These are phyloP conservation scores for Cordyceps cicadae DNA, from an alignment of 2,329 filamentous ascomycete species.

Conservation along the genomic window DNA sequence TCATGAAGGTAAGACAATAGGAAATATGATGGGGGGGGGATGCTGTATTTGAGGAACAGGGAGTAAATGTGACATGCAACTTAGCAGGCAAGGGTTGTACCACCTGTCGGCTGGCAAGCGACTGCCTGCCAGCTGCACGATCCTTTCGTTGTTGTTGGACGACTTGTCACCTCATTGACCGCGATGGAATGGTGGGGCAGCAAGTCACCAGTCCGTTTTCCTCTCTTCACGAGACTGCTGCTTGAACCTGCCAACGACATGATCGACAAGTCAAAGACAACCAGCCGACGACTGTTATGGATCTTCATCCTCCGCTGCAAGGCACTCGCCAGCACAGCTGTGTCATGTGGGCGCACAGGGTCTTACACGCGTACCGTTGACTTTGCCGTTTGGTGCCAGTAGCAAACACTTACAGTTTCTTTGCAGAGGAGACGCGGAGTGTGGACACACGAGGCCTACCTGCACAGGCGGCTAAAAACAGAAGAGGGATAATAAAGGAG, in stretches of 20 bases:
- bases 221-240: conserved; percentile 2
- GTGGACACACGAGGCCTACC: background rate
- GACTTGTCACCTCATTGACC: background rate
- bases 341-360: conserved; percentile 9
- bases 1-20: conserved; percentile 7
- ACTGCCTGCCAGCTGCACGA: conserved; percentile 1
- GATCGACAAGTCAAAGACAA: background rate
- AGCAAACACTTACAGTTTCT: conserved; percentile 6
- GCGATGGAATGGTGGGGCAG: conserved; percentile 7
- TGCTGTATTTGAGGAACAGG: conserved; percentile 2
- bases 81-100: background rate
- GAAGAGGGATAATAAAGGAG: background rate
- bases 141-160: background rate
- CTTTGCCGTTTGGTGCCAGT: background rate
- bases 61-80: background rate
- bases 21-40: background rate
- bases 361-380: conserved; percentile 7
- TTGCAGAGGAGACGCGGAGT: background rate
- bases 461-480: background rate
- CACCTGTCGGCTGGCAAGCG: background rate
- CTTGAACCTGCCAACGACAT: background rate
- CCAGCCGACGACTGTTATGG: background rate
- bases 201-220: conserved; percentile 3
- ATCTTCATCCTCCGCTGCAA: background rate
- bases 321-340: conserved; percentile 3